Base-by-base conservation (phyloP, 805 yeast species). In the Isabelozyma rhagii region DNA sequence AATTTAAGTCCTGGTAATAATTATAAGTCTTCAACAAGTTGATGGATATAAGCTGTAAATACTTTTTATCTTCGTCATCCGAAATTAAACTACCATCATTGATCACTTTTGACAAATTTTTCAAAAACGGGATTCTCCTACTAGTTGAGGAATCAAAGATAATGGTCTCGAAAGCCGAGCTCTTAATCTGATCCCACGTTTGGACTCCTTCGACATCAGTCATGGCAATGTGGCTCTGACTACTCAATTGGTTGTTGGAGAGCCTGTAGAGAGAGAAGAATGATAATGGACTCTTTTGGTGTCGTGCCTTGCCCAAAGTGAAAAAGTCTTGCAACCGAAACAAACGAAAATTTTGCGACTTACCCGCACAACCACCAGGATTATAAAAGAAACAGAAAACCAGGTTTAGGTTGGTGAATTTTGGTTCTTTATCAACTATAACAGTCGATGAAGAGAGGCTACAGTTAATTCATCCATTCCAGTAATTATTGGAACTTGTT, bases 361-460 rank as follows among this genome's bases (percentile, higher is more conserved):
- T 46, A 47, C 47, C 47, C 42, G 48, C 43, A 15, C 7, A 15
- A 9, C 11, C 14, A 10, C 28, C 6, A 17, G 28, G 39, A 44
- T 44, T 49, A 38, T 44, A 44, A 17, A 10, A 47, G 45, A 44
- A 45, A 47, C 47, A 50, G 41, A 13, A 17, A 15, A 9, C 11
- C 14, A 7, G 31, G n/a, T 6, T 9, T 9, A 13, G 36, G n/a
- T 5, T 10, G 36, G 14, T 8, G 41, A n/a, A 29, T 48, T 49
- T 46, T 44, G 51, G 47, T 45, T 71, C 75, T 52, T 60, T 59
- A 76, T 75, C 83, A 79, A 78, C 83, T 79, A 78, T 75, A 68
- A 74, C 82, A 78, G 82, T 75, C 82, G 69, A 75, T 76, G 82
- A 79, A 66, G 82, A 76, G 58, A 68, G 77, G 69, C 71, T 68